phyloP scores from a whole-genome alignment of 306 rosid species.

The Luffa aegyptiaca region DNA sequence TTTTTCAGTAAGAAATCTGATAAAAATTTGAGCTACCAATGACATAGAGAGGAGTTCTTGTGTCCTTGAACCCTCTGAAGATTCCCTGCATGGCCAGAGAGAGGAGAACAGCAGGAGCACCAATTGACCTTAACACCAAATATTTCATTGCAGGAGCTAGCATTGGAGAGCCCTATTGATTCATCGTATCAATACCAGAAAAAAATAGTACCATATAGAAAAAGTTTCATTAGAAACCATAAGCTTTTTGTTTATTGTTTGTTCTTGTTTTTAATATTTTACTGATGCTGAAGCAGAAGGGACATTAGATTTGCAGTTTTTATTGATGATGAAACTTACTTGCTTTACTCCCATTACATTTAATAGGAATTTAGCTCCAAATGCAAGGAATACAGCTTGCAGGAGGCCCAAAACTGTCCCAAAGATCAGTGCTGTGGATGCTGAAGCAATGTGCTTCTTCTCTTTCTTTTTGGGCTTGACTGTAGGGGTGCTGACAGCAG shows the following conservation, averaged over 20 bases:
- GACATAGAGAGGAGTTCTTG: conserved; percentile 89
- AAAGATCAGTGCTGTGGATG: conserved; percentile 84
- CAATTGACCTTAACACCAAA: conserved; percentile 69
- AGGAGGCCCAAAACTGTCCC: conserved; percentile 70
- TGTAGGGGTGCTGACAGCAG: conserved; percentile 10
- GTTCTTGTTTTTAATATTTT: neutral
- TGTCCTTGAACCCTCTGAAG: conserved; percentile 92
- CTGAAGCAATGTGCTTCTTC: conserved; percentile 66
- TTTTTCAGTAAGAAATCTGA: neutral
- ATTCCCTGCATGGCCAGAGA: conserved; percentile 96
- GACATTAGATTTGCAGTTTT: neutral
- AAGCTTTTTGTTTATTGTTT: neutral
- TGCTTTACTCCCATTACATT: conserved; percentile 75
- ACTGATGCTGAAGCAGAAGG: neutral
- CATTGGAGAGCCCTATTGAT: conserved; percentile 68
- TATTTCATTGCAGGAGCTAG: conserved; percentile 61
- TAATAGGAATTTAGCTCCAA: conserved; percentile 58
- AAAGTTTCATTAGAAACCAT: neutral
- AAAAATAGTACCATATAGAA: neutral
- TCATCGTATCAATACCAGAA: neutral
- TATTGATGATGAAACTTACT: conserved; percentile 34
- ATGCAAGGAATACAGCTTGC: conserved; percentile 59
- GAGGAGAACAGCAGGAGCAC: conserved; percentile 98
- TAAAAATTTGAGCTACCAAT: conserved; percentile 35
- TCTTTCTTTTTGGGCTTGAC: conserved; percentile 26